These are phyloP conservation scores for Cytospora piceae DNA, from an alignment of 2,329 filamentous ascomycete species.

Conservation along the genomic window DNA sequence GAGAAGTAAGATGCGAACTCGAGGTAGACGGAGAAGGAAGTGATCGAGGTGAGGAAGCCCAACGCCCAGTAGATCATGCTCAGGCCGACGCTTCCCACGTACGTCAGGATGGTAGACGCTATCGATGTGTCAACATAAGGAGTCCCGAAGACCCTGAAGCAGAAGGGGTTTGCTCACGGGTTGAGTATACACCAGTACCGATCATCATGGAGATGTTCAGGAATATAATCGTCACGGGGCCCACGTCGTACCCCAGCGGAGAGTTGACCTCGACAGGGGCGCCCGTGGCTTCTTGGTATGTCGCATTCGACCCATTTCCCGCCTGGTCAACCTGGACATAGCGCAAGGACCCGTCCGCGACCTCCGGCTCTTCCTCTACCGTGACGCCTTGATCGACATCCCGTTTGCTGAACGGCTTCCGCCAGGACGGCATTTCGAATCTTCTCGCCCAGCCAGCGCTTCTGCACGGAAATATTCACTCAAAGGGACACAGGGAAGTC, in stretches of 20 bases:
- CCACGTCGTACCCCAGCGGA: slow-evolving; percentile 63
- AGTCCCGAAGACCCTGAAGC: neutral
- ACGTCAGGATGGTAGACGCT: slow-evolving; percentile 62
- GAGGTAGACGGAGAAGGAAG: slow-evolving; percentile 62
- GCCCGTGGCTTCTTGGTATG: slow-evolving; percentile 64
- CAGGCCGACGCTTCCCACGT: slow-evolving; percentile 65
- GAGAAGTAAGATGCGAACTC: slow-evolving; percentile 69
- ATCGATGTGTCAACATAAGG: slow-evolving; percentile 14
- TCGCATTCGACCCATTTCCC: slow-evolving; percentile 42
- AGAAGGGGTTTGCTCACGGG: slow-evolving; percentile 40
- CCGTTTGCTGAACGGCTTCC: slow-evolving; percentile 18
- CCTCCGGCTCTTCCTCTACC: neutral
- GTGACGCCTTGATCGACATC: neutral
- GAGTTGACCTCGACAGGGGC: slow-evolving; percentile 63
- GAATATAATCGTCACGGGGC: slow-evolving; percentile 60
- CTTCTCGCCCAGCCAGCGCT: neutral
- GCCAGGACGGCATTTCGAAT: slow-evolving; percentile 18
- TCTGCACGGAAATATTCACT: neutral
- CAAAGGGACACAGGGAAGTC: neutral
- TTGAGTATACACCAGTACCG: slow-evolving; percentile 65
- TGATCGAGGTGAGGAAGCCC: slow-evolving; percentile 49
- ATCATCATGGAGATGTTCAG: slow-evolving; percentile 64
- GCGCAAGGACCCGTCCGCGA: slow-evolving; percentile 16
- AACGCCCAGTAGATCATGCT: slow-evolving; percentile 67
- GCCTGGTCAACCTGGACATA: slow-evolving; percentile 16